Evolutionary conservation across 495 filamentous ascomycete genomes (phyloP).

Genomic region (Amphirosellinia nigrospora): DNA sequence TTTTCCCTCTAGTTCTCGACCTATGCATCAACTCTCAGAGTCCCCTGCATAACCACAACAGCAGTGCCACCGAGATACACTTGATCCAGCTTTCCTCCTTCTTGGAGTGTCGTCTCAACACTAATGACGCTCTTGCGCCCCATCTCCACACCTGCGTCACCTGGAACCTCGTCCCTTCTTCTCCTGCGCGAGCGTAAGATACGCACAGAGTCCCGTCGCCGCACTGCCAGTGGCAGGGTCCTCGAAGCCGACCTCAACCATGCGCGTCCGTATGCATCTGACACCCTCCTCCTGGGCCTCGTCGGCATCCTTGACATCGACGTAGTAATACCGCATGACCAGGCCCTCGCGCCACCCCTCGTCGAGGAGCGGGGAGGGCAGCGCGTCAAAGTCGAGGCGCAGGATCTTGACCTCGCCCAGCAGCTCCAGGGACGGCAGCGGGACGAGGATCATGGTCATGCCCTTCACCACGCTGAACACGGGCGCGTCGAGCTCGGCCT

Average conservation of each 20-base stretch:
- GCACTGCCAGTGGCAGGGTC: slow-evolving; percentile 75
- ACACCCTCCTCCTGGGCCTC: slow-evolving; percentile 33
- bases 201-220: slow-evolving; percentile 61
- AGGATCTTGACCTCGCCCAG: slow-evolving; percentile 44
- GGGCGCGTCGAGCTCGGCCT: slow-evolving; percentile 48
- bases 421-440: slow-evolving; percentile 53
- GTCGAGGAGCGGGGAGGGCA: slow-evolving; percentile 52
- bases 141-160: slow-evolving; percentile 81
- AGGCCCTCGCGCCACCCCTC: slow-evolving; percentile 63
- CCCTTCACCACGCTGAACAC: slow-evolving; percentile 71
- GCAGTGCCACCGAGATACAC: slow-evolving; percentile 63
- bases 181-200: slow-evolving; percentile 53
- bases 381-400: slow-evolving; percentile 38
- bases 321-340: slow-evolving; percentile 62
- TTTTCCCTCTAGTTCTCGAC: background rate
- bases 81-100: slow-evolving; percentile 55
- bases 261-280: slow-evolving; percentile 42
- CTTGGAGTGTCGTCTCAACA: slow-evolving; percentile 43
- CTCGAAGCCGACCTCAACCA: slow-evolving; percentile 67
- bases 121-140: slow-evolving; percentile 65
- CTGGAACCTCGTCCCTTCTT: slow-evolving; percentile 45
- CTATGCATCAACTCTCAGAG: slow-evolving; percentile 34
- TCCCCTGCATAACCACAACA: slow-evolving; percentile 64
- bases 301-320: slow-evolving; percentile 41
- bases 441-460: slow-evolving; percentile 67